phyloP scores from a whole-genome alignment of 2,329 filamentous ascomycete genomes.

The Trichoderma koningii region DNA sequence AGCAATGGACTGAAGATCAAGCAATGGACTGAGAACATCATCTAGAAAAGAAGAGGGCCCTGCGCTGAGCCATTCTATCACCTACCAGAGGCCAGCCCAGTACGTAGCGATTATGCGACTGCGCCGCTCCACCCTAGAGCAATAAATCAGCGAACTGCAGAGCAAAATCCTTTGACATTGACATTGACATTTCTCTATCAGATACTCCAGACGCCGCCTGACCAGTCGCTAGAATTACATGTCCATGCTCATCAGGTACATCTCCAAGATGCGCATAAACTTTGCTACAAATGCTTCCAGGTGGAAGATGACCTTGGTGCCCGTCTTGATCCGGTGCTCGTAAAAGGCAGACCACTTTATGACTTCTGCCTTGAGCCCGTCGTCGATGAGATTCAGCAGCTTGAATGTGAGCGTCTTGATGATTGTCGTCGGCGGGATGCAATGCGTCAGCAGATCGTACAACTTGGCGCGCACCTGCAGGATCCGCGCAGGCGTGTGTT shows the following conservation, averaged over 20 bases:
- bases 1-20: too few species aligned
- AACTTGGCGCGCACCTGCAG: constrained; percentile 86
- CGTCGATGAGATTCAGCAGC: constrained; percentile 82
- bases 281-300: constrained; percentile 97
- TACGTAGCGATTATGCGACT: too few species aligned
- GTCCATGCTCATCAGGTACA: constrained; percentile 87
- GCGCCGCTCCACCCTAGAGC: too few species aligned
- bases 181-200: background rate
- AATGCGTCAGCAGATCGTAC: constrained; percentile 97
- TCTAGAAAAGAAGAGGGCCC: too few species aligned
- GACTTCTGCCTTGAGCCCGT: constrained; percentile 85
- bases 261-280: constrained; percentile 95
- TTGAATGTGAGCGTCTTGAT: constrained; percentile 95
- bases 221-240: constrained; percentile 45
- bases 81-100: too few species aligned
- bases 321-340: constrained; percentile 89
- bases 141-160: too few species aligned
- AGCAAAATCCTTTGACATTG: too few species aligned
- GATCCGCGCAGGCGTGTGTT: constrained; percentile 87
- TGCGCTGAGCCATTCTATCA: too few species aligned
- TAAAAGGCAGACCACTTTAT: constrained; percentile 97
- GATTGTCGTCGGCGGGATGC: constrained; percentile 92
- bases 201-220: constrained; percentile 21
- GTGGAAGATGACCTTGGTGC: constrained; percentile 96
- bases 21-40: too few species aligned